These are phyloP conservation scores for Dipodascus geniculatus DNA, from an alignment of 805 yeast species.

Conservation along the genomic window DNA sequence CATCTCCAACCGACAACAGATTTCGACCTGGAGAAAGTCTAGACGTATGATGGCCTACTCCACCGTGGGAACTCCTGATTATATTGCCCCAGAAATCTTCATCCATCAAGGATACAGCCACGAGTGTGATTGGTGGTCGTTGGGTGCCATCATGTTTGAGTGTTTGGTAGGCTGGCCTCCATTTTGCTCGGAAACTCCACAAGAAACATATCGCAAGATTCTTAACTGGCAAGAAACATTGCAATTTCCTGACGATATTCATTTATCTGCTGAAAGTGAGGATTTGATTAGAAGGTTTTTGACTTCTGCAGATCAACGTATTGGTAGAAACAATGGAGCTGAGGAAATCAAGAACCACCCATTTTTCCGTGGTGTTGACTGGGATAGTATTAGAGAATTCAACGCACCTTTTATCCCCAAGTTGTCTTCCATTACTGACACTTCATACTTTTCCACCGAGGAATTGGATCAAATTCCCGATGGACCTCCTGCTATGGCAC, in stretches of 20 bases:
- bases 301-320: constrained; percentile 65
- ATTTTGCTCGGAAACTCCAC: constrained; percentile 88
- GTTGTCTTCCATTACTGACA: constrained; percentile 84
- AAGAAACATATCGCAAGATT: constrained; percentile 85
- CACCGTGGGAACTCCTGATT: constrained; percentile 94
- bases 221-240: constrained; percentile 83
- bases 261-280: constrained; percentile 77
- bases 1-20: constrained; percentile 87
- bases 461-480: constrained; percentile 93
- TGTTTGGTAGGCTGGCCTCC: constrained; percentile 97
- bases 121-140: constrained; percentile 97
- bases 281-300: constrained; percentile 69
- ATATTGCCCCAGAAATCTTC: constrained; percentile 91
- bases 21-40: constrained; percentile 92
- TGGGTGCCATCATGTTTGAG: constrained; percentile 95
- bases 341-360: constrained; percentile 85
- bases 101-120: constrained; percentile 91
- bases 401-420: constrained; percentile 93
- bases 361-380: constrained; percentile 90
- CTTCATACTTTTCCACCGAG: constrained; percentile 96
- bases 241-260: constrained; percentile 85
- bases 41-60: constrained; percentile 90
- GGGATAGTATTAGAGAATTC: constrained; percentile 79
- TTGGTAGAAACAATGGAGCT: constrained; percentile 87
- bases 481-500: constrained; percentile 47